Evolutionary conservation across 352 stramenopile species (phyloP).

Genomic region (Peronospora tabacina): DNA sequence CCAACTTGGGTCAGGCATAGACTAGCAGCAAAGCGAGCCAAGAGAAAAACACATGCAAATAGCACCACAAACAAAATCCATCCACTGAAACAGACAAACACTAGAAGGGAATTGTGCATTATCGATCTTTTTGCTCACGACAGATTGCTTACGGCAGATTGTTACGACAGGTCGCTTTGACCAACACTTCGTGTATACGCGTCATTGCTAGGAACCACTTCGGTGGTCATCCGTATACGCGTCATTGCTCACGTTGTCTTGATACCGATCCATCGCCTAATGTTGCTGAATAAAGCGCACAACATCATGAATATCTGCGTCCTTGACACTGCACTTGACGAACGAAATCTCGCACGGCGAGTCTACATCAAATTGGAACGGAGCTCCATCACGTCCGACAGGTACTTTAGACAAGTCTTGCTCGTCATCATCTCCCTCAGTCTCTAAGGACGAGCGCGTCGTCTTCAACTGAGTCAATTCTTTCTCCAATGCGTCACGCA

Average conservation of each 20-base stretch:
- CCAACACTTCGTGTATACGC: neutral
- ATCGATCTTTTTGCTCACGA: slow-evolving; percentile 1
- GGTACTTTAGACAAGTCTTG: slow-evolving; percentile 61
- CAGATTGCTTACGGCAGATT: neutral
- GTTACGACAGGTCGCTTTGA: neutral
- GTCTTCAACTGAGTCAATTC: slow-evolving; percentile 82
- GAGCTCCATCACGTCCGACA: slow-evolving; percentile 59
- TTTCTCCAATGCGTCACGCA: slow-evolving; percentile 65
- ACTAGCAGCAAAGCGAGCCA: slow-evolving; percentile 12
- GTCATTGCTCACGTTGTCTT: slow-evolving; percentile 13
- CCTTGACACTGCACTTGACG: slow-evolving; percentile 62
- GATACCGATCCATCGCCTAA: slow-evolving; percentile 24
- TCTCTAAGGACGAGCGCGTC: slow-evolving; percentile 80
- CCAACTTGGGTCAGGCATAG: slow-evolving; percentile 33
- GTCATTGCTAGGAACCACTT: too few relatives aligned
- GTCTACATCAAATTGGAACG: slow-evolving; percentile 78
- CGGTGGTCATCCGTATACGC: too few relatives aligned
- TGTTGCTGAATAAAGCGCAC: slow-evolving; percentile 68
- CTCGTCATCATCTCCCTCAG: slow-evolving; percentile 69
- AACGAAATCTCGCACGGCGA: slow-evolving; percentile 74
- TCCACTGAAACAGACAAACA: slow-evolving; percentile 11
- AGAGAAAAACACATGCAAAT: slow-evolving; percentile 22
- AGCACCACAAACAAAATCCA: slow-evolving; percentile 15
- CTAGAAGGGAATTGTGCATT: slow-evolving; percentile 11
- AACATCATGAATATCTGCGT: slow-evolving; percentile 49